Evolutionary conservation across 495 filamentous ascomycete genomes (phyloP), one percentile per base, ranked within the genome.

Genomic region (Symbiotaphrina buchneri): DNA sequence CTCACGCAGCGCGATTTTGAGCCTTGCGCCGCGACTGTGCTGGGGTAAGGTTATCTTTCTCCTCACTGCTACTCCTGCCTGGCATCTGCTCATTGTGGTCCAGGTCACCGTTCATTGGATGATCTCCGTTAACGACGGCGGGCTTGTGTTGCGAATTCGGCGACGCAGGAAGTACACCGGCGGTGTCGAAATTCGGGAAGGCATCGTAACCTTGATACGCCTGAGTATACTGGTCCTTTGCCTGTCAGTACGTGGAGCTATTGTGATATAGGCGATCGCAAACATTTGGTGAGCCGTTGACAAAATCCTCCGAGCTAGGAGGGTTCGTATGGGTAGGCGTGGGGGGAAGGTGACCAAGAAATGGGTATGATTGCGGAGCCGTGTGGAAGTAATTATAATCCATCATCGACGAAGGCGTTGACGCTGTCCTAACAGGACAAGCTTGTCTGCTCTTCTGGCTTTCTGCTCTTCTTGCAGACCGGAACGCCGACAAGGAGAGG

Each of bases 1-100:
- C 79, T 47, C 74, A 95, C 85, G 85, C 85, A 52, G 84, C 83
- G 47, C 87, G 62, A 39, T 97, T 97, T 55, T 97, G 85, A 28
- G 79, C 85, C 53, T 97, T 97, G 39, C 87, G 68, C 49, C 81
- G 61, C 18, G 65, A 76, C 46, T 91, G 81, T 16, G 78, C 77
- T 1, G 81, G 80, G 20, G 70, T 81, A 44, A 71, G 47, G 22
- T 64, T 61, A 17, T 78, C 68, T 54, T 80, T 61, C 55, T 74
- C 68, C 30, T 74, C 68, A 35, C 68, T 73, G 38, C 68, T 73
- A 38, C 34, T 36, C 21, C 34, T 20, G 11, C 32, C 21, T 34
- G 17, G 21, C 24, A 26, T 21, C 17, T 23, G 21, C 13, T 34
- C 32, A n/a, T 16, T 25, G 22, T 25, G 8, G 7, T 7, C 7